Evolutionary conservation across 2,329 filamentous ascomycete genomes (phyloP), one percentile per base, ranked within the genome.

Genomic region (Dothideomycetes sp.): DNA sequence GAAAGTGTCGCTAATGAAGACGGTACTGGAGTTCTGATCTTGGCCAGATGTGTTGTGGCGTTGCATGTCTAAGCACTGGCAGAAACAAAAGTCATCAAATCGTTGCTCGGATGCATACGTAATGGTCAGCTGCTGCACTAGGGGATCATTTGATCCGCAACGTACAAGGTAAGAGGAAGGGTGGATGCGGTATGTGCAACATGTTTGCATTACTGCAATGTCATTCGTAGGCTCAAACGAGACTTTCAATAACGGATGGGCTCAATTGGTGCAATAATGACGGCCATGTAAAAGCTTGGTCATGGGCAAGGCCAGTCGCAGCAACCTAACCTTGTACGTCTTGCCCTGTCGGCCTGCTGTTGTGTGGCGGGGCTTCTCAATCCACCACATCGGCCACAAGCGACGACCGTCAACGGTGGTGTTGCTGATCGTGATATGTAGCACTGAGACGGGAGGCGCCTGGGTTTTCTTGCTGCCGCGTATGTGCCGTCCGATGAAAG

Each of bases 361-460:
- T n/a, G n/a, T 27, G 22, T 27, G 22, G 22, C 22, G 22, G 22
- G 22, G 22, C 22, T 12, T 27, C 7, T 27, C 22, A 7, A 27
- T 12, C 22, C 7, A 27, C n/a, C n/a, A n/a, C n/a, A n/a, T 7
- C 22, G 22, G 22, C 22, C 22, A 12, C 22, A 27, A 12, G 22
- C 22, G 22, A 27, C 7, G 22, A n/a, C n/a, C n/a, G 22, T 7
- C 12, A 27, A 27, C 22, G 22, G 22, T 12, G 22, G 22, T 27
- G 22, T 27, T 33, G 34, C 29, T 41, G 39, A 41, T 41, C 39
- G 12, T 37, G 39, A 37, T 41, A 37, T 37, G 27, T 19, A 34
- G 19, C 12, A 33, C 30, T 32, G 24, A 27, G 15, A 15, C 29
- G 19, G 39, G 30, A 40, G 38, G 34, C 39, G 34, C 29, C 30